A percentile compares a stretch with the other conserved stretches of the same genome.
Evolutionary conservation across 139 green algal species (phyloP).

Genomic region (Marvania coccoides): DNA sequence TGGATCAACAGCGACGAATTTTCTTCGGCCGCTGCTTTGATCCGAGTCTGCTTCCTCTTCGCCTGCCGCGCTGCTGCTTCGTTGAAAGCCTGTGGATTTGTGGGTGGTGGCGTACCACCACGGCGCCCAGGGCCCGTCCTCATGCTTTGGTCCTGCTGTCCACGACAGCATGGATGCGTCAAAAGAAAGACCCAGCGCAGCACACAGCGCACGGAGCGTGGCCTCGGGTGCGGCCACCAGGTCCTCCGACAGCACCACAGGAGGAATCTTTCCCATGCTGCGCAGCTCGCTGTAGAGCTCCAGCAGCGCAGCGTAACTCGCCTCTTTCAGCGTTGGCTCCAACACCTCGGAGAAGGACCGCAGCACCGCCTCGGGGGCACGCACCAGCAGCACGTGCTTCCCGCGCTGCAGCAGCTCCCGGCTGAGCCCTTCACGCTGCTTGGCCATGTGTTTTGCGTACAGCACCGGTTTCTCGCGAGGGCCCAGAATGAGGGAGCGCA

Average conservation of each 20-base stretch:
- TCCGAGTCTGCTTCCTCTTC: neutral
- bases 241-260: conserved; percentile 61
- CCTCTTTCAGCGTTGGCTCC: conserved; percentile 54
- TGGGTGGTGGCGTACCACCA: conserved; percentile 64
- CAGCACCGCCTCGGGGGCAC: conserved; percentile 48
- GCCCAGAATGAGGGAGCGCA: conserved; percentile 19
- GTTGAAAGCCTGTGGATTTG: conserved; percentile 29
- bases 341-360: conserved; percentile 53
- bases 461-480: conserved; percentile 23
- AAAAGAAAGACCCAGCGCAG: conserved; percentile 33
- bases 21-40: neutral
- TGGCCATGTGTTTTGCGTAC: conserved; percentile 72
- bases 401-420: conserved; percentile 34
- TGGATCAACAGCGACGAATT: conserved; percentile 23
- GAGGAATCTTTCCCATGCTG: conserved; percentile 24
- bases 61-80: neutral
- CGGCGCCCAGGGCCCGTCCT: conserved; percentile 64
- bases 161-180: conserved; percentile 52
- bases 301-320: conserved; percentile 41
- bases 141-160: conserved; percentile 54
- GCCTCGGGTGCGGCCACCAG: conserved; percentile 42
- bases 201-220: conserved; percentile 49
- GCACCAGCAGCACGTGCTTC: conserved; percentile 41
- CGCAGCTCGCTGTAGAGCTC: conserved; percentile 66
- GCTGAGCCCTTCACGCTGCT: conserved; percentile 50